A percentile compares a stretch with the other conserved stretches of the same genome.
These are phyloP conservation scores for Agrostemma githago DNA, from an alignment of 148 eudicot genomes.

Conservation along the genomic window DNA sequence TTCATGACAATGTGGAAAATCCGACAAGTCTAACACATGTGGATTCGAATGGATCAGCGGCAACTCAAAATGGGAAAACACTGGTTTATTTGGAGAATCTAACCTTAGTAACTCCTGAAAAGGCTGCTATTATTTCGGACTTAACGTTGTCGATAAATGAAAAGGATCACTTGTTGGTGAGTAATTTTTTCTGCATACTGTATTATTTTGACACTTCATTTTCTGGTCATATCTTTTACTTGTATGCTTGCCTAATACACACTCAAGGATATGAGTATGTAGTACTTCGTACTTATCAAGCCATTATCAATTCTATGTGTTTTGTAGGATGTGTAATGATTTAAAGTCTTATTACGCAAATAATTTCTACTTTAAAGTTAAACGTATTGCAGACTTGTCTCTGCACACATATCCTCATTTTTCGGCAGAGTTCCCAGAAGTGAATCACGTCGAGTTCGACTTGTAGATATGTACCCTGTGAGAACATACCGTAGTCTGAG, in stretches of 20 bases:
- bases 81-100: constrained; percentile 62
- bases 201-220: background rate
- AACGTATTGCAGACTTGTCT: background rate
- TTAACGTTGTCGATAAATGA: constrained; percentile 61
- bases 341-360: background rate
- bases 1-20: constrained; percentile 31
- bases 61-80: constrained; percentile 27
- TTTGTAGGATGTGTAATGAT: background rate
- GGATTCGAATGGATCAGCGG: constrained; percentile 50
- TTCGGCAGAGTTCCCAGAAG: background rate
- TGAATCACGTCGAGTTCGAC: background rate
- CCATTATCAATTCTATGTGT: background rate
- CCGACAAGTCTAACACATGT: constrained; percentile 18
- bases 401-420: background rate
- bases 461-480: background rate
- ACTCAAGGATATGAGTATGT: background rate
- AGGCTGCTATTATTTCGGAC: constrained; percentile 60
- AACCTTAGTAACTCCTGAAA: constrained; percentile 73
- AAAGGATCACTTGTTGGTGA: constrained; percentile 77
- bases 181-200: constrained; percentile 6
- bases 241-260: background rate
- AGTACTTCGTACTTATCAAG: background rate
- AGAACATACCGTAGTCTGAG: background rate
- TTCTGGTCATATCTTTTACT: background rate
- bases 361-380: too few relatives aligned